phyloP scores from a whole-genome alignment of 176 grass and related monocot genomes.

The Phoenix roebelenii region DNA sequence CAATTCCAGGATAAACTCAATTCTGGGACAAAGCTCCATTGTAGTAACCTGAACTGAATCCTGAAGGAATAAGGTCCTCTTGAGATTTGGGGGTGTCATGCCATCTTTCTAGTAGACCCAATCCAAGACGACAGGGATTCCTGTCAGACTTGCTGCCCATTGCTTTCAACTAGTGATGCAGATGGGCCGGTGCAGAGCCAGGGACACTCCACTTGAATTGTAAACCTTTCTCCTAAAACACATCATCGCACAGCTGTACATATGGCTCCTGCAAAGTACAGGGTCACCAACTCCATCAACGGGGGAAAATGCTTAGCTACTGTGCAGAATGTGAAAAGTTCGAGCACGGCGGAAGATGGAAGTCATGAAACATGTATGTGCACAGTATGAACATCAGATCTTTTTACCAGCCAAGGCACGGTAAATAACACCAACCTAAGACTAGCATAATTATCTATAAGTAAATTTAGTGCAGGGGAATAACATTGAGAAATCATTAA shows the following conservation, averaged over 20 bases:
- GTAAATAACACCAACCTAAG: neutral
- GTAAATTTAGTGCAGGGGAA: neutral
- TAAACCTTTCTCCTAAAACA: too few relatives aligned
- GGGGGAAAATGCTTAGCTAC: constrained; percentile 4
- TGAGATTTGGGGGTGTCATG: too few relatives aligned
- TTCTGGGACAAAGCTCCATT: too few relatives aligned
- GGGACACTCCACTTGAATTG: neutral
- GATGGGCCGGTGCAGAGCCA: neutral
- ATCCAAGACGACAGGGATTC: too few relatives aligned
- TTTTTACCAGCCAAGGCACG: too few relatives aligned
- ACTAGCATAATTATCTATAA: neutral
- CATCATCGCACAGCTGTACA: constrained; percentile 53
- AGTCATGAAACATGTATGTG: neutral
- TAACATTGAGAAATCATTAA: too few relatives aligned
- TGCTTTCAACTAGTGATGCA: neutral
- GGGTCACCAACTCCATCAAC: constrained; percentile 6
- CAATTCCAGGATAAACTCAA: too few relatives aligned
- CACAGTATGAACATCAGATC: neutral
- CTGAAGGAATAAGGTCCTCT: too few relatives aligned
- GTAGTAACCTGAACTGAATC: too few relatives aligned
- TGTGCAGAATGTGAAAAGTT: neutral
- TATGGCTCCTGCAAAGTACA: constrained; percentile 41
- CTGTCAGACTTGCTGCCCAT: too few relatives aligned
- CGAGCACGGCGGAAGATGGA: neutral
- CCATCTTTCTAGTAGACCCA: too few relatives aligned